A percentile compares a stretch with the other conserved stretches of the same genome.
phyloP scores from a whole-genome alignment of 2,329 filamentous ascomycete species.

The Aspergillus awamori region DNA sequence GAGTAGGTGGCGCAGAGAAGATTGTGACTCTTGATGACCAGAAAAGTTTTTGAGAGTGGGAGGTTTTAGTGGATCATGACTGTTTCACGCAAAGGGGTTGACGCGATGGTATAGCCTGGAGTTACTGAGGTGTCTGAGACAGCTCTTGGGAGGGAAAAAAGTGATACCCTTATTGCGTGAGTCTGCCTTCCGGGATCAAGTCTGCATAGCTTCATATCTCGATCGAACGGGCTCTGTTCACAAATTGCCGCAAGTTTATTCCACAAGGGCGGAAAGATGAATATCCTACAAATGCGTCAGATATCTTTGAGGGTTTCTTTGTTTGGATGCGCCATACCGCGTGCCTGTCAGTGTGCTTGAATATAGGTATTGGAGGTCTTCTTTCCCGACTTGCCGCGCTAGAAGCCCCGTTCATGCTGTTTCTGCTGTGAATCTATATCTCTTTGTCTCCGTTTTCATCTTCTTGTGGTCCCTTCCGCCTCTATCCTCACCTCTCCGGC shows the following conservation, averaged over 20 bases:
- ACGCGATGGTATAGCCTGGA: slow-evolving; percentile 40
- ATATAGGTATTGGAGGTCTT: slow-evolving; percentile 33
- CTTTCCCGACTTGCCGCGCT: slow-evolving; percentile 36
- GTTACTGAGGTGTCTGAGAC: slow-evolving; percentile 44
- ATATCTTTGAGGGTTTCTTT: slow-evolving; percentile 34
- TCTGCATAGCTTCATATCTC: slow-evolving; percentile 42
- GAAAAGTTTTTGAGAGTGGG: slow-evolving; percentile 28
- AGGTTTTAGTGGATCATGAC: slow-evolving; percentile 32
- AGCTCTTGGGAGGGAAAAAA: slow-evolving; percentile 42
- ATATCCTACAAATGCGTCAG: slow-evolving; percentile 33
- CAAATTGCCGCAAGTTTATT: slow-evolving; percentile 31
- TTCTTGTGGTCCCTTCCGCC: background rate
- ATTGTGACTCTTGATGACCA: slow-evolving; percentile 28
- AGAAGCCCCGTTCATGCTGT: slow-evolving; percentile 34
- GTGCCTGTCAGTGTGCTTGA: slow-evolving; percentile 28
- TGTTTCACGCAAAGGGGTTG: slow-evolving; percentile 31
- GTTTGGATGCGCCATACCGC: slow-evolving; percentile 25
- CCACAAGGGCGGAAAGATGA: slow-evolving; percentile 26
- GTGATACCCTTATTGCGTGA: slow-evolving; percentile 48
- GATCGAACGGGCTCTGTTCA: slow-evolving; percentile 33
- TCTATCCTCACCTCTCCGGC: too few relatives aligned
- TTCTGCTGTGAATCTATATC: slow-evolving; percentile 13
- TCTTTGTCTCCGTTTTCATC: slow-evolving; percentile 11
- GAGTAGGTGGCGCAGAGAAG: slow-evolving; percentile 9
- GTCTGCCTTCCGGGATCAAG: slow-evolving; percentile 43